These are phyloP conservation scores for Candida labiduridarum DNA, from an alignment of 1,139 yeast genomes.

Conservation along the genomic window DNA sequence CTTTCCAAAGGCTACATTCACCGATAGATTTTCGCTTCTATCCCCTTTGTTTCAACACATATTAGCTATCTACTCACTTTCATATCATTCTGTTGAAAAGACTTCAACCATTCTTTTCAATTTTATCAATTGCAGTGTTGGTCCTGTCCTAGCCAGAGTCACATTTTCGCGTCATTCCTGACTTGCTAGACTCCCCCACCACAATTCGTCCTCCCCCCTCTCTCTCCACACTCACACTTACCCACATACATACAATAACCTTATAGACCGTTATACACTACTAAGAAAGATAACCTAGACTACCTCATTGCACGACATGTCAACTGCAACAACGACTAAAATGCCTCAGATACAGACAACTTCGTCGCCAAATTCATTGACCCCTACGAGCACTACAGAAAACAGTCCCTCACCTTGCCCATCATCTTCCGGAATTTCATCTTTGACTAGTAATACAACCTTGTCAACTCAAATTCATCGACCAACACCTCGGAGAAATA, in stretches of 20 bases:
- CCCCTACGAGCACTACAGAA: neutral
- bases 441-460: neutral
- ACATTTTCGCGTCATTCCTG: too few relatives aligned
- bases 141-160: too few relatives aligned
- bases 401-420: conserved; percentile 1
- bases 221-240: neutral
- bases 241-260: neutral
- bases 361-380: neutral
- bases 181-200: neutral
- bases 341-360: conserved; percentile 4
- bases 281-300: neutral
- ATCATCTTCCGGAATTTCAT: neutral
- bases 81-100: neutral
- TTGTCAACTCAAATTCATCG: neutral
- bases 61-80: neutral
- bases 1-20: neutral
- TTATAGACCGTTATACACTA: neutral
- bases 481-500: conserved; percentile 3
- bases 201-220: too few relatives aligned
- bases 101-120: neutral
- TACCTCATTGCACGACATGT: neutral
- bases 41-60: neutral
- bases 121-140: neutral
- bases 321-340: conserved; percentile 1
- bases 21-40: neutral